These are phyloP conservation scores for Pelargonium myrrhifolium DNA, from an alignment of 441 rosid genomes.

Conservation along the genomic window DNA sequence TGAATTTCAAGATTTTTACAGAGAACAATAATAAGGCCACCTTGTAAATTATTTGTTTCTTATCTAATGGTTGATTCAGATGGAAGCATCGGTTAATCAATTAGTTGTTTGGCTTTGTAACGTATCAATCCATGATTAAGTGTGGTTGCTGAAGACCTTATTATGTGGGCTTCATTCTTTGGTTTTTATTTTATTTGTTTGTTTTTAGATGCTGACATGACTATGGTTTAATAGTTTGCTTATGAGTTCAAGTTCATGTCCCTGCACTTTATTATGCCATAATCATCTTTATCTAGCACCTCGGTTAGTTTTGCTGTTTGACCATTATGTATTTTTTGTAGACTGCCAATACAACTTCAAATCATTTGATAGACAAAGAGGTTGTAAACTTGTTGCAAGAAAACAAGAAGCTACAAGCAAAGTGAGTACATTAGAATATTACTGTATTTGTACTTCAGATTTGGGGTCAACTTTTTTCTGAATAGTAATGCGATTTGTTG, in stretches of 20 bases:
- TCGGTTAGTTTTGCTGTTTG: neutral
- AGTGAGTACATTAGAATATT: slow-evolving; percentile 40
- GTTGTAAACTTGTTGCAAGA: slow-evolving; percentile 48
- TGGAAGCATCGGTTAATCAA: neutral
- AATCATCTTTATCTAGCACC: neutral
- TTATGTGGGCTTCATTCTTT: too few species aligned
- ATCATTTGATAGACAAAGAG: slow-evolving; percentile 32
- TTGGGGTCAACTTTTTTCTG: neutral
- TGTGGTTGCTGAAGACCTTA: too few species aligned
- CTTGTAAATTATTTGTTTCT: too few species aligned
- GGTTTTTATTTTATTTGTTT: too few species aligned
- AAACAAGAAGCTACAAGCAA: slow-evolving; percentile 56
- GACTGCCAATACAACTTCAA: slow-evolving; percentile 28
- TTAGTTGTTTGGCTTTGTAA: too few species aligned
- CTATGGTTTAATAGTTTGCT: too few species aligned
- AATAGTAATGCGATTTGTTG: neutral
- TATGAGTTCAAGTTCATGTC: neutral
- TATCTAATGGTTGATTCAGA: too few species aligned
- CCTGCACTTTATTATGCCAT: neutral
- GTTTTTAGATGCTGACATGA: too few species aligned
- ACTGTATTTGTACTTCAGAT: neutral
- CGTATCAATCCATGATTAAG: too few species aligned
- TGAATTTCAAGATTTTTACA: too few species aligned
- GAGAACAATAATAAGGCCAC: too few species aligned
- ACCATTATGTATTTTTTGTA: slow-evolving; percentile 15